Evolutionary conservation across 1,139 yeast species (phyloP).

Genomic region (Geotrichum carabidarum): DNA sequence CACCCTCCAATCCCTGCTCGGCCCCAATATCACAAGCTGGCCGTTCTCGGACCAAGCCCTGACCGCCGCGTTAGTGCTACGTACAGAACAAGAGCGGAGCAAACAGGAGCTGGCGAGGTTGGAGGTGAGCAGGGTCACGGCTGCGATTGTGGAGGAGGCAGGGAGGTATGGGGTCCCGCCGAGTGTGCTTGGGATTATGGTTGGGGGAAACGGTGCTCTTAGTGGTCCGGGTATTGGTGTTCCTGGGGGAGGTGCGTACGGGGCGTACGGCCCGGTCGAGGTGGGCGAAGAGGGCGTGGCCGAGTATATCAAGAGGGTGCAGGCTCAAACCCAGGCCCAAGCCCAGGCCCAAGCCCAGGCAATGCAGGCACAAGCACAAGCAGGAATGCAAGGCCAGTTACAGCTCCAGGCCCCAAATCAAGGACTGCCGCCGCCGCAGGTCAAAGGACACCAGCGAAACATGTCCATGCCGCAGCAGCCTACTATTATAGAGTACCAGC

Average conservation of each 20-base stretch:
- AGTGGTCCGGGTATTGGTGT: too few relatives aligned
- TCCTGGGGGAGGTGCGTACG: too few relatives aligned
- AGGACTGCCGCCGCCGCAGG: constrained; percentile 19
- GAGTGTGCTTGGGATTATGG: constrained; percentile 59
- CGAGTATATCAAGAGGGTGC: too few relatives aligned
- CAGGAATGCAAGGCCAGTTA: too few relatives aligned
- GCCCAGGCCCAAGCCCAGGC: too few relatives aligned
- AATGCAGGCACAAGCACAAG: too few relatives aligned
- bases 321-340: too few relatives aligned
- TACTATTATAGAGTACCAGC: constrained; percentile 18
- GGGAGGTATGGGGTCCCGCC: constrained; percentile 62
- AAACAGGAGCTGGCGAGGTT: constrained; percentile 72
- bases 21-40: constrained; percentile 51
- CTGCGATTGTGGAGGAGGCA: constrained; percentile 61
- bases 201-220: constrained; percentile 33
- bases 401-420: not conserved
- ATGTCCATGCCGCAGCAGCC: constrained; percentile 27
- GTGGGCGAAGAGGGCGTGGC: not conserved
- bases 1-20: constrained; percentile 41
- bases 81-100: constrained; percentile 75
- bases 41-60: constrained; percentile 61
- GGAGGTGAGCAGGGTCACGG: constrained; percentile 57
- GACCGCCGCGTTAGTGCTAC: constrained; percentile 56
- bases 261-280: constrained; percentile 19
- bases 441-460: constrained; percentile 25